Percentiles rank a stretch among this genome's conserved stretches.
Conservation (phyloP, 148 eudicot species). For the Heliamphora exappendiculata region DNA sequence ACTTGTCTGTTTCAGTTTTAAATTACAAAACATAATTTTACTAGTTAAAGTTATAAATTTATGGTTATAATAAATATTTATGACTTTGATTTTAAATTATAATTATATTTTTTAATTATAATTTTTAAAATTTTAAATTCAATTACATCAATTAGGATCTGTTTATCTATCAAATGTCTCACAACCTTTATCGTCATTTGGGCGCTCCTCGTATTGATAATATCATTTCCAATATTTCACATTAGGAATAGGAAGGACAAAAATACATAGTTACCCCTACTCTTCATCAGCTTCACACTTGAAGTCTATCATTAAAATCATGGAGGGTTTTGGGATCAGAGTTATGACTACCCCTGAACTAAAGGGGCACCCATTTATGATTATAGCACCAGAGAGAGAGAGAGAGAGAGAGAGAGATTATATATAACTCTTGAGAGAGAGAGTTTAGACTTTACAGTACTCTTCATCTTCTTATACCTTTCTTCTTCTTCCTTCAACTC, state of each 20-base stretch:
- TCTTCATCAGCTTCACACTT: background rate
- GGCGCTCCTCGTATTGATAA: background rate
- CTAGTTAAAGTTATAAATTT: too few relatives aligned
- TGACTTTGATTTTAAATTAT: too few relatives aligned
- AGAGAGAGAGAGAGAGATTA: constrained; percentile 17
- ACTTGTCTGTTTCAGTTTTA: too few relatives aligned
- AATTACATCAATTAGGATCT: too few relatives aligned
- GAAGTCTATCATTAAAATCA: constrained; percentile 1
- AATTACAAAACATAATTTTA: too few relatives aligned
- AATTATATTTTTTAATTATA: too few relatives aligned
- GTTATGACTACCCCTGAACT: constrained; percentile 20
- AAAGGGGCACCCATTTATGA: constrained; percentile 22
- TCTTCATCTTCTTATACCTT: constrained; percentile 27
- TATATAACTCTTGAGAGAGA: constrained; percentile 20
- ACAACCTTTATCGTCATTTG: too few relatives aligned
- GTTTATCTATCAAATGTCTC: too few relatives aligned
- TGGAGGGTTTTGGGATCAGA: constrained; percentile 29
- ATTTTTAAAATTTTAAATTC: too few relatives aligned
- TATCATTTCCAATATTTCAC: background rate
- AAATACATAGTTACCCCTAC: constrained; percentile 18
- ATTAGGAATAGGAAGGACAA: background rate
- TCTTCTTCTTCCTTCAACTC: constrained; percentile 9
- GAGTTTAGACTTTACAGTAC: background rate
- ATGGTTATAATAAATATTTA: too few relatives aligned
- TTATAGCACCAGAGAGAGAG: constrained; percentile 10